phyloP scores from a whole-genome alignment of 2,329 filamentous ascomycete species.

The Zalaria sp. region DNA sequence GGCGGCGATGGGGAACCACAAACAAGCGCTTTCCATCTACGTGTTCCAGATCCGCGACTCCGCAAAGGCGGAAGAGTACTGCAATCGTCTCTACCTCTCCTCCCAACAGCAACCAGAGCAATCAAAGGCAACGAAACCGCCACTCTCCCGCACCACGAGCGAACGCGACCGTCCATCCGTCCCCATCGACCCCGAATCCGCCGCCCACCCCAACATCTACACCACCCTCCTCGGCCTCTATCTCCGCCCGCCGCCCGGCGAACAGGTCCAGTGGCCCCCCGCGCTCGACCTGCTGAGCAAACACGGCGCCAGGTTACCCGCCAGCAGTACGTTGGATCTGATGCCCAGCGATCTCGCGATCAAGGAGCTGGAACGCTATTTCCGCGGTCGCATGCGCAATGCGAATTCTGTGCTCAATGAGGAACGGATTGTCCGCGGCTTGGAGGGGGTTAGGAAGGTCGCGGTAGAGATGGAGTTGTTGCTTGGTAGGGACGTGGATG shows the following conservation, averaged over 20 bases:
- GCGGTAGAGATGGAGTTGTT: conserved; percentile 58
- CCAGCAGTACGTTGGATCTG: conserved; percentile 69
- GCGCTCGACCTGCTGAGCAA: conserved; percentile 80
- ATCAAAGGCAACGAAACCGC: neutral
- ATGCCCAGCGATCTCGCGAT: conserved; percentile 73
- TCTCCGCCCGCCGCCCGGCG: conserved; percentile 58
- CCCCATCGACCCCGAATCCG: conserved; percentile 37
- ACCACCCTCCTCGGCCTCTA: conserved; percentile 84
- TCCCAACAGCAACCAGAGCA: conserved; percentile 11
- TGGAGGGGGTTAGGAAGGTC: conserved; percentile 70
- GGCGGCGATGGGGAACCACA: conserved; percentile 89
- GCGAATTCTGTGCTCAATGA: conserved; percentile 74
- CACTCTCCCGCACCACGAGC: conserved; percentile 1
- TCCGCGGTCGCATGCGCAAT: conserved; percentile 75
- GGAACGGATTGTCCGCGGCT: conserved; percentile 58
- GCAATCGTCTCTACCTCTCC: conserved; percentile 66
- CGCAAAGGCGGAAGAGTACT: conserved; percentile 91
- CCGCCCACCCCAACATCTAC: conserved; percentile 59
- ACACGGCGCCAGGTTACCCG: conserved; percentile 82
- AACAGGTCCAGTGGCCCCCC: conserved; percentile 51
- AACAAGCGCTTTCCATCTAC: conserved; percentile 92
- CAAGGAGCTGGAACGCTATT: conserved; percentile 72
- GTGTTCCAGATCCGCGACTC: conserved; percentile 88
- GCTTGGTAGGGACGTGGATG: conserved; percentile 62
- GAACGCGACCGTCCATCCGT: conserved; percentile 13